These are phyloP conservation scores for Zygosaccharomyces kombuchaensis DNA, from an alignment of 805 yeast genomes.

Conservation along the genomic window DNA sequence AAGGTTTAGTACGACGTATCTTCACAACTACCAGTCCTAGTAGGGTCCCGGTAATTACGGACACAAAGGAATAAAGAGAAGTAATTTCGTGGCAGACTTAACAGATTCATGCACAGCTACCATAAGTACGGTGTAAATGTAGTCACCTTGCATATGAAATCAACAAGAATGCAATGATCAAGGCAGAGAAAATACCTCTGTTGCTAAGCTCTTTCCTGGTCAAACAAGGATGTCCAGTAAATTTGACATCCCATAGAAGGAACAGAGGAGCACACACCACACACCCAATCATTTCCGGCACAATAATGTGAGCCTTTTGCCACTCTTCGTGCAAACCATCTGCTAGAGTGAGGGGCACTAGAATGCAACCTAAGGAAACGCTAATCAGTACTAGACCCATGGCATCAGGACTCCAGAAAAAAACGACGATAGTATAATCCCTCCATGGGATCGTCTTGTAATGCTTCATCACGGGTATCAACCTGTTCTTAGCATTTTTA, in stretches of 20 bases:
- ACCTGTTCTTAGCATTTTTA: slow-evolving; percentile 37
- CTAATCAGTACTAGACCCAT: slow-evolving; percentile 54
- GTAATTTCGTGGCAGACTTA: slow-evolving; percentile 59
- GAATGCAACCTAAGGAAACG: slow-evolving; percentile 54
- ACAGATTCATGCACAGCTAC: slow-evolving; percentile 55
- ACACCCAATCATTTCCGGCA: slow-evolving; percentile 55
- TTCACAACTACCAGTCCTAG: slow-evolving; percentile 51
- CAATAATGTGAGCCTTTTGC: slow-evolving; percentile 55
- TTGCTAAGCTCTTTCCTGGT: slow-evolving; percentile 53
- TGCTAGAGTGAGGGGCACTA: slow-evolving; percentile 66
- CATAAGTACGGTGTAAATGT: slow-evolving; percentile 54
- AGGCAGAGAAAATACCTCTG: slow-evolving; percentile 64
- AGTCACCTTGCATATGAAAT: slow-evolving; percentile 63
- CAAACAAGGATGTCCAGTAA: slow-evolving; percentile 51
- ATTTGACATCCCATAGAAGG: slow-evolving; percentile 51
- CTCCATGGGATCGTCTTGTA: slow-evolving; percentile 13
- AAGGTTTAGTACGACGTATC: slow-evolving; percentile 52
- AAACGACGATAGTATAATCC: slow-evolving; percentile 32
- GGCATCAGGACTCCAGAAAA: slow-evolving; percentile 59
- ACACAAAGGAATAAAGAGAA: slow-evolving; percentile 58
- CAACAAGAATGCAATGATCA: slow-evolving; percentile 49
- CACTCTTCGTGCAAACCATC: slow-evolving; percentile 52
- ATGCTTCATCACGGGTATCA: slow-evolving; percentile 30
- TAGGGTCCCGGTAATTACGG: slow-evolving; percentile 56
- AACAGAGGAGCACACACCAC: slow-evolving; percentile 50